Evolutionary conservation across 768 basidiomycete genomes (phyloP), one percentile per base, ranked within the genome.

Genomic region (Agaricus bisporus): DNA sequence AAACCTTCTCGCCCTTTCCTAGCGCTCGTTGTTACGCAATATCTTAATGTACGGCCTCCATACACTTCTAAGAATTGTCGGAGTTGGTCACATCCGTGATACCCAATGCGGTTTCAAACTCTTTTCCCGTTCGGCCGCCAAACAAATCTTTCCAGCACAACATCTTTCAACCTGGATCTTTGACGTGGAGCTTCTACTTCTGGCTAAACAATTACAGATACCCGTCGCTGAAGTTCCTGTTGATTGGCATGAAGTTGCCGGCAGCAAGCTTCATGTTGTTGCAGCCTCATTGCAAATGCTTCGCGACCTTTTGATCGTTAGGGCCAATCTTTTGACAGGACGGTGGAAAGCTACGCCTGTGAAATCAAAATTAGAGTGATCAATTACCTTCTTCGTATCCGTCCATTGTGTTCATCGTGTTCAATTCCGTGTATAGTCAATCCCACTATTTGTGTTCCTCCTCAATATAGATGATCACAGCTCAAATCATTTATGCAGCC

Each of bases 91-190:
- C 63, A 88, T 95, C 56, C 82, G 90, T 22, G 94, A 97, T 71
- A 98, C 95, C 15, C 95, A 97, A 66, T 97, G 95, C 64, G 95
- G 95, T 29, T 98, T 98, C 83, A 98, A 98, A 70, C 80, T 98
- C 25, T 95, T 95, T 70, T 85, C 92, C 14, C 89, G 92, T 10
- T 62, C 74, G 3, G 86, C 93, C 0, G 93, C 93, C 8, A 81
- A 77, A 48, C 79, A 80, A 55, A 83, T 98, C 56, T 98, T 95
- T 68, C 91, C 91, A 0, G 75, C 77, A 1, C 86, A 95, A 63
- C 94, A 91, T 62, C 85, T 95, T 26, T 74, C 86, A 5, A 86
- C 89, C 1, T 98, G 95, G 95, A 94, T 95, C 66, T 98, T 98
- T 62, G 95, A 98, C 68, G 94, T 97, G 54, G 95, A 98, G 67